Evolutionary conservation across 169 alveolate species (phyloP), one percentile per base, ranked within the genome.

Genomic region (Eimeria acervulina): DNA sequence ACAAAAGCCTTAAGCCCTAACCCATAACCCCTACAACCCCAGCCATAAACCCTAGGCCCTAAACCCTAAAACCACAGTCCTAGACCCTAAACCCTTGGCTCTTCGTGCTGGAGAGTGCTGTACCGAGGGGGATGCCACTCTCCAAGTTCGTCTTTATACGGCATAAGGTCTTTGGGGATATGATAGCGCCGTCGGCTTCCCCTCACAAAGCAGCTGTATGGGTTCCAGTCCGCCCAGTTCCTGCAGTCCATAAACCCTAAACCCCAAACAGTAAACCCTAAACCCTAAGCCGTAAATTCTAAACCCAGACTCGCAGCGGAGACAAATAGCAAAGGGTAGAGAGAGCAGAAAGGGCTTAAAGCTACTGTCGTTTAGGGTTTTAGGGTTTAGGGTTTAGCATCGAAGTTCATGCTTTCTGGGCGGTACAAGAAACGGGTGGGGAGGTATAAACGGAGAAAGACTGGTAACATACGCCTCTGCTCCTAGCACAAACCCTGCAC

Each of bases 101-200:
- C 1, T 93, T 95, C 28, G 97, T 93, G 15, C 93, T 52, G 36
- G 28, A 33, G 19, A n/a, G 19, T 23, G 42, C 44, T 90, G 44
- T 36, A 97, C 98, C 96, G 95, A 4, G 99, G 98, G 26, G 99
- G 99, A 74, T 98, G 99, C 96, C 98, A 97, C 59, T 97, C 98
- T 26, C 99, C 99, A 2, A 98, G 97, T 91, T 98, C 99, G 90
- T 98, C 99, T 90, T 98, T 98, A 59, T 93, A 70, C 33, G 99
- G 99, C 83, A 97, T 63, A 76, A 98, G 94, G 31, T 91, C 95
- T 70, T 91, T 94, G 17, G 99, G 99, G 4, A 98, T 95, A 40
- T 97, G 96, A 85, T 97, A 97, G 40, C 98, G 95, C 92, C 98
- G 96, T 63, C 98, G 90, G 38, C 99, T 98, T 33, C 99, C 99